Evolutionary conservation across 495 filamentous ascomycete species (phyloP), one percentile per base, ranked within the genome.

Genomic region (Durotheca rogersii): DNA sequence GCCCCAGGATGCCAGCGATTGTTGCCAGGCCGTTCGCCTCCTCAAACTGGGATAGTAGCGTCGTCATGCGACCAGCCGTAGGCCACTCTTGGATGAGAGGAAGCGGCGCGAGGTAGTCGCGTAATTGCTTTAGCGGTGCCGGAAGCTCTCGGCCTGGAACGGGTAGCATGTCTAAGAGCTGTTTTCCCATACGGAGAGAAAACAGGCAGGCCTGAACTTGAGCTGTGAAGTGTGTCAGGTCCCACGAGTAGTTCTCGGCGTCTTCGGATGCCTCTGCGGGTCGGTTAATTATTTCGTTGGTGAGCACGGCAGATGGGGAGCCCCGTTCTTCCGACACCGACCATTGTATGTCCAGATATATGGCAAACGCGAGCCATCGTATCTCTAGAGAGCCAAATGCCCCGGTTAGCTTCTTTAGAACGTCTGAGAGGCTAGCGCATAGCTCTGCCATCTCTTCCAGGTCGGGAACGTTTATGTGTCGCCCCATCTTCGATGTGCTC

Each of bases 131-230:
- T 11, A 49, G 32, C 7, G 47, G 25, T 10, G 43, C 30, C 7
- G 59, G 46, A 23, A 60, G 21, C 21, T 53, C 33, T 34, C 23
- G 33, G 18, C n/a, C 25, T 35, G 58, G 55, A 21, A 32, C 52
- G 2, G 27, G 15, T 25, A 63, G 53, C 11, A 76, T 54, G 2
- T 62, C 50, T 6, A 83, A 41, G 1, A 83, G 60, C 49, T 89
- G 84, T 23, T 72, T 71, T 2, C 83, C 56, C 48, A 89, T 83
- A 19, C 86, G 75, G 0, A 90, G 56, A 0, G 86, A 87, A 54
- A 89, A 89, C 5, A 78, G 67, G 3, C 75, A 76, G 2, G 80
- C 80, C 20, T 87, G 80, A 0, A 81, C 62, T 50, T 87, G 81
- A 4, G 83, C 84, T 9, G 73, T 58, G 7, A 86, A 72, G 38